Base-by-base conservation (phyloP, 768 basidiomycete species). In the Plicaturopsis crispa region DNA sequence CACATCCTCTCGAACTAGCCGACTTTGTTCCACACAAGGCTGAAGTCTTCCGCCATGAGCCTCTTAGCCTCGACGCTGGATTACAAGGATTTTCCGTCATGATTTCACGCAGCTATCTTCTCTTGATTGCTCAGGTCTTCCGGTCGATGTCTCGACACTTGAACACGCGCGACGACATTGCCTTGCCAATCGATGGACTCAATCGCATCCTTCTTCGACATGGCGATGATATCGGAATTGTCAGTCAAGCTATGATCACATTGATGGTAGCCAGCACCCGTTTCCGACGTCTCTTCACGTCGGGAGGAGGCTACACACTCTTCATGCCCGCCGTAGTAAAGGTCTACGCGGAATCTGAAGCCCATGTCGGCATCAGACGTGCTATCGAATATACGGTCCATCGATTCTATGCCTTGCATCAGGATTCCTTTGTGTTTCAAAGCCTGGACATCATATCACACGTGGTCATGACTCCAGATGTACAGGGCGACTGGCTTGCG, bases 241-340 rank as follows among this genome's bases (percentile, higher is more conserved):
- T 89, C n/a, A 68, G 72, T 24, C 84, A 85, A 43, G 69, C 76
- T 5, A 60, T 87, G 52, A 78, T 86, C 20, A 84, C 77, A 5
- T 66, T 81, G 21, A 80, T 85, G 79, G 72, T 78, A 12, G 85
- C 84, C 0, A 80, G 76, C 36, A 83, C 83, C 6, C 75, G 85
- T 13, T 89, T 87, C 50, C 69, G 75, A 21, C 74, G 85, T n/a
- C 55, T 89, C 14, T 84, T 88, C 54, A 74, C 74, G 5, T 75
- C 80, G 2, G 78, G 78, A 12, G 75, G 75, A 21, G 83, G 78
- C 18, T 89, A 84, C 52, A 72, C 71, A 3, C 65, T 88, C 19
- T 85, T 87, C 56, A 80, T 89, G 70, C 79, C 83, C 0, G 69
- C 71, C 3, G 59, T 89, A 10, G 56, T 84, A 49, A 84, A 84